phyloP scores from a whole-genome alignment of 106 monocot species.

The Platanthera zijinensis region DNA sequence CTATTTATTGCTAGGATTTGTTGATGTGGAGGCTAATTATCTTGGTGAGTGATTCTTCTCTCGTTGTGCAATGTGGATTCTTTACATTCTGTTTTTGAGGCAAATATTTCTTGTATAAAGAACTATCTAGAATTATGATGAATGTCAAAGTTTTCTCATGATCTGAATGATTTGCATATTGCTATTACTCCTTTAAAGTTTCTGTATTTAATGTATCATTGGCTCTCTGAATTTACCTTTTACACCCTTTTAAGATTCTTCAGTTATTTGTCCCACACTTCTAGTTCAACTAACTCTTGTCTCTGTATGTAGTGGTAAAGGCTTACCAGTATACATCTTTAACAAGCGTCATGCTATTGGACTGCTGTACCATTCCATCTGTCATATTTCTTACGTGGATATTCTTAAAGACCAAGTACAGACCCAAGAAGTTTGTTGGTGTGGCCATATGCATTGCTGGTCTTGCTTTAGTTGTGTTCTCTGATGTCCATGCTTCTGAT shows the following conservation, averaged over 20 bases:
- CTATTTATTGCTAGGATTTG: slow-evolving; percentile 46
- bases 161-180: neutral
- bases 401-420: slow-evolving; percentile 87
- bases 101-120: neutral
- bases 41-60: slow-evolving; percentile 39
- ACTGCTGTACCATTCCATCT: slow-evolving; percentile 87
- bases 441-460: slow-evolving; percentile 75
- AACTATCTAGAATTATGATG: neutral
- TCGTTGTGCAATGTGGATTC: neutral
- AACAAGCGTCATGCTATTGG: slow-evolving; percentile 95
- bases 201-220: neutral
- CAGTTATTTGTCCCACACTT: neutral
- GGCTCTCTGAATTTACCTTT: neutral
- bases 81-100: neutral
- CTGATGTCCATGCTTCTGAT: slow-evolving; percentile 77
- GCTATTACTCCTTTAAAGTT: no score
- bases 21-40: slow-evolving; percentile 74
- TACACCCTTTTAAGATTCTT: neutral
- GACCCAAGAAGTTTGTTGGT: slow-evolving; percentile 52
- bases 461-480: slow-evolving; percentile 70
- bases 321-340: slow-evolving; percentile 95
- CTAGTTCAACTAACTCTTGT: neutral
- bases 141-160: neutral
- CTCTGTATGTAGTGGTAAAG: slow-evolving; percentile 70
- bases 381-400: slow-evolving; percentile 86